Percentiles rank a stretch among this genome's conserved stretches.
These are phyloP conservation scores for Trichoderma virens DNA, from an alignment of 495 filamentous ascomycete species.

Conservation along the genomic window DNA sequence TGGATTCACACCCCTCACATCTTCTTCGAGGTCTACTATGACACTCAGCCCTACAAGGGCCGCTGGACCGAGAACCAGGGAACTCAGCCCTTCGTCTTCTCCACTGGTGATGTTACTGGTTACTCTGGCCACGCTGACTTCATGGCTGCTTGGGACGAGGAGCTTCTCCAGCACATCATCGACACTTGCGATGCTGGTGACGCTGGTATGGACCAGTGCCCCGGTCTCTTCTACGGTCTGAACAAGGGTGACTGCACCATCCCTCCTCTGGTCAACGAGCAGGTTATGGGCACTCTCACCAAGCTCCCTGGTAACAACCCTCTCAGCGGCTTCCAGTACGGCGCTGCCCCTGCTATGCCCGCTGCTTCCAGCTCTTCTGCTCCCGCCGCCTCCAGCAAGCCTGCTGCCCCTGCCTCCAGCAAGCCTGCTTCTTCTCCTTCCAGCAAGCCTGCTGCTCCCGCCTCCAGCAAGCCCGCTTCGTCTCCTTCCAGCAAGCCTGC, in stretches of 20 bases:
- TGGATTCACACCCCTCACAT: conserved; percentile 50
- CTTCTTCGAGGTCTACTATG: conserved; percentile 63
- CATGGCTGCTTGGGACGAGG: conserved; percentile 62
- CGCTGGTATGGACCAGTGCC: conserved; percentile 48
- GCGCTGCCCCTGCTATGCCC: conserved; percentile 13
- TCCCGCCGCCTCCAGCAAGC: conserved; percentile 17
- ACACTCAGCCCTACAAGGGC: conserved; percentile 47
- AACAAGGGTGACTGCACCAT: conserved; percentile 43
- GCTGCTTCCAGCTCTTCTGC: conserved; percentile 4
- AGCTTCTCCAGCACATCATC: conserved; percentile 52
- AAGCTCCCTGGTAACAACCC: conserved; percentile 55
- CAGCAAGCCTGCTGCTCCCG: conserved; percentile 7
- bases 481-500: not conserved
- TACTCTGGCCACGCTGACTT: conserved; percentile 62
- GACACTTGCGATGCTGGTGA: conserved; percentile 50
- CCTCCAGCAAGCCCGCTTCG: not conserved
- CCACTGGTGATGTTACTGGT: conserved; percentile 53
- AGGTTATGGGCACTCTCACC: conserved; percentile 24
- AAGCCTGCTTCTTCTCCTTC: conserved; percentile 6
- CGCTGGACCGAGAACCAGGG: conserved; percentile 48
- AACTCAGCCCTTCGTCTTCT: conserved; percentile 57
- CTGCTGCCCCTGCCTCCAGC: conserved; percentile 17
- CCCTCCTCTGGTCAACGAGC: conserved; percentile 29
- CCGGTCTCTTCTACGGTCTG: conserved; percentile 34
- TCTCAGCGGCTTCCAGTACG: conserved; percentile 31